Evolutionary conservation across 2,329 filamentous ascomycete species (phyloP).

Genomic region (Botrytis sinoallii): DNA sequence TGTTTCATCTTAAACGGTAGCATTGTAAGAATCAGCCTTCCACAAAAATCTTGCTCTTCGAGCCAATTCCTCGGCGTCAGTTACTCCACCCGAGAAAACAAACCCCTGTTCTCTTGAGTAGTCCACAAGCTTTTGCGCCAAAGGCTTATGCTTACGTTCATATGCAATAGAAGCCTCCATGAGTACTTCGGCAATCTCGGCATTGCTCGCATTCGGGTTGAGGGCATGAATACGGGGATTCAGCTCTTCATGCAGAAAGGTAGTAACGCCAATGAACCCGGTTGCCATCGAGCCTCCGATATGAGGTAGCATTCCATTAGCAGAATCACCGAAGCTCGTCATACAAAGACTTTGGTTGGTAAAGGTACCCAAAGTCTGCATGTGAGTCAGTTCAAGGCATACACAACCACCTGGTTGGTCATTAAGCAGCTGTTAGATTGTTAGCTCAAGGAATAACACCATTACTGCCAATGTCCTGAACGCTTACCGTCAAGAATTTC

Average conservation of each 20-base stretch:
- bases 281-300: constrained; percentile 23
- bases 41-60: constrained; percentile 22
- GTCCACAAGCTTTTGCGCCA: constrained; percentile 21
- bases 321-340: constrained; percentile 23
- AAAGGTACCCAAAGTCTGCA: constrained; percentile 16
- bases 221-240: constrained; percentile 18
- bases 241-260: constrained; percentile 20
- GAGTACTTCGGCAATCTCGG: constrained; percentile 16
- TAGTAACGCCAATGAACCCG: constrained; percentile 21
- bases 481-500: constrained; percentile 18
- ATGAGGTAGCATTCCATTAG: constrained; percentile 23
- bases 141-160: constrained; percentile 19
- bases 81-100: constrained; percentile 19
- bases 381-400: constrained; percentile 19
- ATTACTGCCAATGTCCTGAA: neutral
- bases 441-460: constrained; percentile 9
- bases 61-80: constrained; percentile 16
- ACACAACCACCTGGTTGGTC: constrained; percentile 15
- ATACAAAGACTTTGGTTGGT: constrained; percentile 19
- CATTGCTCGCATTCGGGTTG: constrained; percentile 19
- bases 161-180: constrained; percentile 18
- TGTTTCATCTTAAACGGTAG: constrained; percentile 2
- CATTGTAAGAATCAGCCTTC: constrained; percentile 17
- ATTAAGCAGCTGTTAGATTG: constrained; percentile 9
- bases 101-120: constrained; percentile 22